Base-by-base conservation (phyloP, 192 early-diverging fungal genomes). In the Dissophora ornata region DNA sequence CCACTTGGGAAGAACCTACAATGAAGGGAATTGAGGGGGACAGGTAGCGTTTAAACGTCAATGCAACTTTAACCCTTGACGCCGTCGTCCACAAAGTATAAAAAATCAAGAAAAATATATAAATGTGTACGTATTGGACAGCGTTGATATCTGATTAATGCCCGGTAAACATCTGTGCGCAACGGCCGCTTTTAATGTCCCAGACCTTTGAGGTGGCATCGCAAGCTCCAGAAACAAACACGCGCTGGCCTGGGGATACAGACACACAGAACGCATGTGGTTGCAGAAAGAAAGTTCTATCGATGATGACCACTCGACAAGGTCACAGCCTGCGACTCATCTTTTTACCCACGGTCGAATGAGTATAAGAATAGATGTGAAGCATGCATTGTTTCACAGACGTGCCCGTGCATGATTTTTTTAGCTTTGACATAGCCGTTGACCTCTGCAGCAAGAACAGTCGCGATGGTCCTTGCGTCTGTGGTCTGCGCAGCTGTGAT, bases 121-220 rank as follows among this genome's bases (percentile, higher is more conserved):
- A n/a, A n/a, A n/a, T n/a, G n/a, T n/a, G n/a, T 62, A 81, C 83
- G 38, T 89, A 92, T 91, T 96, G 93, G 36, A 99, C 98, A 15
- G 98, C 93, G 71, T 99, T 99, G 79, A 99, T 97, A 67, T 99
- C 98, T 11, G 94, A 96, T 81, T 99, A 97, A 77, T 99, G 98
- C 10, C 97, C 97, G 16, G 90, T 93, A 71, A 99, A 99, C 19
- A 96, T 96, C 79, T 99, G 98, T 32, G 98, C 97, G 80, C 98
- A 99, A 48, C 92, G 91, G 30, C 91, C 94, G 18, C 89, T 93
- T 63, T 97, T 87, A 63, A 99, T 98, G 79, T 99, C 98, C 98
- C 98, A 99, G 12, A 99, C 89, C 80, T 98, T 98, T 28, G 96
- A 93, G 8, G 97, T 98, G 25, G 97, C 93, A 81, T 99, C 98